Percentiles rank a stretch among this genome's conserved stretches.
These are phyloP conservation scores for Flagelloscypha sp. DNA, from an alignment of 768 basidiomycete species.

Conservation along the genomic window DNA sequence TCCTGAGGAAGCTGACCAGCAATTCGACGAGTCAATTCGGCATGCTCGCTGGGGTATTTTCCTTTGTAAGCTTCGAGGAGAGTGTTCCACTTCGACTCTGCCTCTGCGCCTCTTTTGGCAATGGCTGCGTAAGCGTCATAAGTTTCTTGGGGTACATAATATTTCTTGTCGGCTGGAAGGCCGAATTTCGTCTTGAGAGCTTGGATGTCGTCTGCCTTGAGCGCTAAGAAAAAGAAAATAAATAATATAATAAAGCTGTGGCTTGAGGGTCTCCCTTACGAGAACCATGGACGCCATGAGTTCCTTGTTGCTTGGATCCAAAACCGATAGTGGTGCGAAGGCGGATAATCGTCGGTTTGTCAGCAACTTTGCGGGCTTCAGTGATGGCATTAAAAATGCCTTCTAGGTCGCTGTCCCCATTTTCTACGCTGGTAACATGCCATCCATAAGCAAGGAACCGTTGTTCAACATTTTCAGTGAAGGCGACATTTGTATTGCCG, in stretches of 20 bases:
- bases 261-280: constrained; percentile 58
- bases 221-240: constrained; percentile 37
- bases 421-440: constrained; percentile 80
- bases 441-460: constrained; percentile 90
- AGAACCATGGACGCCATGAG: constrained; percentile 89
- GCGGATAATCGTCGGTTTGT: constrained; percentile 82
- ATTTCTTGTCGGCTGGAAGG: constrained; percentile 70
- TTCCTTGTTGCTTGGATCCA: constrained; percentile 88
- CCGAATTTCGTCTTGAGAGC: constrained; percentile 78
- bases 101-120: constrained; percentile 63
- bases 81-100: constrained; percentile 68
- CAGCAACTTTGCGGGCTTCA: constrained; percentile 65
- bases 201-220: constrained; percentile 87
- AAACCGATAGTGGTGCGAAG: constrained; percentile 88
- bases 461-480: constrained; percentile 88
- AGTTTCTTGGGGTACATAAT: constrained; percentile 68
- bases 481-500: constrained; percentile 84
- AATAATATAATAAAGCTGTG: constrained; percentile 2
- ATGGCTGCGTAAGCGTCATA: constrained; percentile 60
- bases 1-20: constrained; percentile 72
- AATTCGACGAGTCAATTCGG: constrained; percentile 81
- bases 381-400: constrained; percentile 73
- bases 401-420: constrained; percentile 79
- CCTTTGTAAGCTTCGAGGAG: constrained; percentile 60
- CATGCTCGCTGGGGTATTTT: constrained; percentile 77